These are phyloP conservation scores for Heritiera fomes DNA, from an alignment of 345 rosid genomes.

Conservation along the genomic window DNA sequence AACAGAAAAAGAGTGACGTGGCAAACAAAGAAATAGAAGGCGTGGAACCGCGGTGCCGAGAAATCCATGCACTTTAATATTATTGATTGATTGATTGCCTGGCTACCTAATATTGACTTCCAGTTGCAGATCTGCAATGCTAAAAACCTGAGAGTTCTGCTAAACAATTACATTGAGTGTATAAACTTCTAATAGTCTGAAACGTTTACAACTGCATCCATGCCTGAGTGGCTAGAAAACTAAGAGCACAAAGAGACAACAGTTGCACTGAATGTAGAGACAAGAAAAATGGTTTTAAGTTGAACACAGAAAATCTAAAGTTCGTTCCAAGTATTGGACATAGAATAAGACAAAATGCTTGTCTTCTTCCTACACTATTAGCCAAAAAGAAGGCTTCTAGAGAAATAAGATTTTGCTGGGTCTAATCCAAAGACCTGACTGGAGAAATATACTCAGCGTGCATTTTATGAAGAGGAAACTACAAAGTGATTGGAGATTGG, in stretches of 20 bases:
- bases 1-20: too few relatives aligned
- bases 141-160: not conserved
- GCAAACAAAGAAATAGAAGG: too few relatives aligned
- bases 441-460: not conserved
- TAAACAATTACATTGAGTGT: not conserved
- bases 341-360: not conserved
- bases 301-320: not conserved
- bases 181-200: not conserved
- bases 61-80: too few relatives aligned
- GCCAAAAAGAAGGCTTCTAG: not conserved
- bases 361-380: not conserved
- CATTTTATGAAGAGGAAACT: not conserved
- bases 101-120: not conserved
- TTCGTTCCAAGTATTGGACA: conserved; percentile 4
- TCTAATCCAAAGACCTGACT: conserved; percentile 9
- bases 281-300: not conserved
- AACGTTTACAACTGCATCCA: not conserved
- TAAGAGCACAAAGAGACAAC: conserved; percentile 3
- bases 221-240: not conserved
- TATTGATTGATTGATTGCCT: too few relatives aligned
- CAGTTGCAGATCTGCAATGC: not conserved
- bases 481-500: not conserved
- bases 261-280: not conserved
- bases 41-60: too few relatives aligned
- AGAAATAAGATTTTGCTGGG: not conserved